These are phyloP conservation scores for Fusarium compactum DNA, from an alignment of 2,329 filamentous ascomycete species.

Conservation along the genomic window DNA sequence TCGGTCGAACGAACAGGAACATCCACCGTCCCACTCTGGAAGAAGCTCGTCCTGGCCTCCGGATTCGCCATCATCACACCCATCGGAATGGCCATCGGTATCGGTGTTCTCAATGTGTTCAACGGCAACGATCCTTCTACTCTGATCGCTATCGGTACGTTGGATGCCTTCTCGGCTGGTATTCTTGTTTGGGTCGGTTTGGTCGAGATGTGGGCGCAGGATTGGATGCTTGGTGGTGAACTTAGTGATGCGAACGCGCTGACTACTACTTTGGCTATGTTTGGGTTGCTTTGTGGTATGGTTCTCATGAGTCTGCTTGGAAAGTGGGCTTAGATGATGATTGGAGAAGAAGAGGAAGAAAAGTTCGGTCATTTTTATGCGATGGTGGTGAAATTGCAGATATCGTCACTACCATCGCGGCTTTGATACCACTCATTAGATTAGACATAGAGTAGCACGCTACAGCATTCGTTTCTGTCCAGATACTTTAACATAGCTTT, in stretches of 20 bases:
- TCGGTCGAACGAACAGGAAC: constrained; percentile 32
- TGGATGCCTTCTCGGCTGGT: constrained; percentile 80
- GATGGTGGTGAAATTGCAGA: background rate
- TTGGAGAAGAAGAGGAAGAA: background rate
- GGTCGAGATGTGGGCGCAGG: constrained; percentile 82
- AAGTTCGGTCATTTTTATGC: background rate
- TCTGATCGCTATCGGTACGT: constrained; percentile 76
- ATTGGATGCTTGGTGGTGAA: constrained; percentile 74
- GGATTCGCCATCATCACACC: constrained; percentile 79
- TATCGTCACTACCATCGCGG: background rate
- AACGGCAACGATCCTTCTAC: constrained; percentile 79
- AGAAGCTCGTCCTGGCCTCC: constrained; percentile 70
- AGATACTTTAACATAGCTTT: background rate
- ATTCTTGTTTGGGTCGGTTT: constrained; percentile 82
- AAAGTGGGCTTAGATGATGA: constrained; percentile 73
- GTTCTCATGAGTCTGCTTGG: constrained; percentile 78
- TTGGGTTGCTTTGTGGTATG: constrained; percentile 71
- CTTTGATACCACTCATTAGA: background rate
- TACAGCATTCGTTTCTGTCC: background rate
- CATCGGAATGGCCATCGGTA: constrained; percentile 82
- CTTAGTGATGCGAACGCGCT: constrained; percentile 62
- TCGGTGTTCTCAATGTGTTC: constrained; percentile 76
- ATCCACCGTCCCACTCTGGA: constrained; percentile 53
- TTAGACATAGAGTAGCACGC: background rate
- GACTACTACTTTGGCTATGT: constrained; percentile 62